Conservation (phyloP, 1,139 yeast species). For the Suhomyces wounanorum region DNA sequence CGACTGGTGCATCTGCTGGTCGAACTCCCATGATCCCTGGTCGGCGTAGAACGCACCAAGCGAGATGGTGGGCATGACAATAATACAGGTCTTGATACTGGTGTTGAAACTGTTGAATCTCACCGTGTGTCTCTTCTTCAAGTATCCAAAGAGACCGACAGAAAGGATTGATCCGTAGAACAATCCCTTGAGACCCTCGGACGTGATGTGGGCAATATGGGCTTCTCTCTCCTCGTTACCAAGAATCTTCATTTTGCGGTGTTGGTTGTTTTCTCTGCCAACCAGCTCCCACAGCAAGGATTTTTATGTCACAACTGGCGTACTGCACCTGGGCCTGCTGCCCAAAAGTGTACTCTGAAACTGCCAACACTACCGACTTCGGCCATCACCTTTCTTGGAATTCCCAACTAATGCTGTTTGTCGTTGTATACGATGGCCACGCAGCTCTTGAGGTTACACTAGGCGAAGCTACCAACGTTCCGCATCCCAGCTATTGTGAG, state of each 20-base stretch:
- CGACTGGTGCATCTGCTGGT: constrained; percentile 41
- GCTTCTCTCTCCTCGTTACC: constrained; percentile 45
- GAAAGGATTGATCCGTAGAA: constrained; percentile 40
- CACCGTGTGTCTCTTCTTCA: constrained; percentile 37
- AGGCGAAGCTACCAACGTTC: not conserved
- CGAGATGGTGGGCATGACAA: constrained; percentile 46
- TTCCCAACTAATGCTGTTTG: too few species aligned
- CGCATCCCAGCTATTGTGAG: not conserved
- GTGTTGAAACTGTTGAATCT: constrained; percentile 40
- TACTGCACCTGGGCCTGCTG: not conserved
- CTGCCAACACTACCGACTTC: not conserved
- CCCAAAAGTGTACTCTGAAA: not conserved
- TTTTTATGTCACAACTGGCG: not conserved
- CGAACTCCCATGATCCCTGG: constrained; percentile 52
- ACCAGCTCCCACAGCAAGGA: not conserved
- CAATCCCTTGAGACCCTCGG: constrained; percentile 46
- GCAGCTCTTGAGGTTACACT: not conserved
- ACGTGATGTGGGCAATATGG: constrained; percentile 37
- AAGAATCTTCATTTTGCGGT: constrained; percentile 38
- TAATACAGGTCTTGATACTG: constrained; percentile 41
- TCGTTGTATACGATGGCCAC: not conserved
- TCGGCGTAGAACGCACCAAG: constrained; percentile 48
- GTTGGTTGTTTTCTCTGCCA: not conserved
- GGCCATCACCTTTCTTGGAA: too few species aligned
- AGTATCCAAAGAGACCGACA: constrained; percentile 35